Evolutionary conservation across 2,329 filamentous ascomycete genomes (phyloP).

Genomic region (Pyrenochaeta sp.): DNA sequence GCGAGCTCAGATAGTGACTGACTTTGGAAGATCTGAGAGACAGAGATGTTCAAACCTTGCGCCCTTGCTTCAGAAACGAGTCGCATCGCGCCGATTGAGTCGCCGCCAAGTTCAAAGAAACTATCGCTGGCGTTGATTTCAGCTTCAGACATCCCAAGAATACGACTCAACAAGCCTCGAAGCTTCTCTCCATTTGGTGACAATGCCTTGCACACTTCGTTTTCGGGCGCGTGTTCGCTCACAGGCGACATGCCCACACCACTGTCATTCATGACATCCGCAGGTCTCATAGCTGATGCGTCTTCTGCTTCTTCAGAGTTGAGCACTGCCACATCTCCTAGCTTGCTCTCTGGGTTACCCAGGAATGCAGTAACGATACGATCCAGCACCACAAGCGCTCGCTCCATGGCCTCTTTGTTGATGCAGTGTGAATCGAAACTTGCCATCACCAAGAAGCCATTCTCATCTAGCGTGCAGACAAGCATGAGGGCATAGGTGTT

Average conservation of each 20-base stretch:
- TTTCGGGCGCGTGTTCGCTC: constrained; percentile 4
- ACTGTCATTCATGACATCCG: constrained; percentile 32
- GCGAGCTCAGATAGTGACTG: constrained; percentile 63
- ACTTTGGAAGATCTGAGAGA: constrained; percentile 55
- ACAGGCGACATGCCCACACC: constrained; percentile 22
- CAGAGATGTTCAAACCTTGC: constrained; percentile 49
- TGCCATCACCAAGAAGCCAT: constrained; percentile 67
- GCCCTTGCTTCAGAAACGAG: constrained; percentile 51
- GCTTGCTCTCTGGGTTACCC: constrained; percentile 44
- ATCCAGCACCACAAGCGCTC: constrained; percentile 62
- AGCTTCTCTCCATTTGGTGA: constrained; percentile 41
- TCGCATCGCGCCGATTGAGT: constrained; percentile 57
- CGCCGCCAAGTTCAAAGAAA: constrained; percentile 58
- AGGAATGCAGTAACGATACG: constrained; percentile 62
- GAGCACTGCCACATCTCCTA: constrained; percentile 40
- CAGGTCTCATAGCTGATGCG: constrained; percentile 33
- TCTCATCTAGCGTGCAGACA: constrained; percentile 67
- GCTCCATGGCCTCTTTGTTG: constrained; percentile 60
- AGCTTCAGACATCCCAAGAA: constrained; percentile 35
- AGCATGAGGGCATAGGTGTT: constrained; percentile 70
- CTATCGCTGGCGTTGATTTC: constrained; percentile 51
- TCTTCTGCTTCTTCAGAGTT: constrained; percentile 40
- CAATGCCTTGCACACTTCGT: constrained; percentile 10
- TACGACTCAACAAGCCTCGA: constrained; percentile 29
- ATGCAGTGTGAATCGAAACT: constrained; percentile 72